Evolutionary conservation across 805 yeast genomes (phyloP).

Genomic region (Candida odintsovae): DNA sequence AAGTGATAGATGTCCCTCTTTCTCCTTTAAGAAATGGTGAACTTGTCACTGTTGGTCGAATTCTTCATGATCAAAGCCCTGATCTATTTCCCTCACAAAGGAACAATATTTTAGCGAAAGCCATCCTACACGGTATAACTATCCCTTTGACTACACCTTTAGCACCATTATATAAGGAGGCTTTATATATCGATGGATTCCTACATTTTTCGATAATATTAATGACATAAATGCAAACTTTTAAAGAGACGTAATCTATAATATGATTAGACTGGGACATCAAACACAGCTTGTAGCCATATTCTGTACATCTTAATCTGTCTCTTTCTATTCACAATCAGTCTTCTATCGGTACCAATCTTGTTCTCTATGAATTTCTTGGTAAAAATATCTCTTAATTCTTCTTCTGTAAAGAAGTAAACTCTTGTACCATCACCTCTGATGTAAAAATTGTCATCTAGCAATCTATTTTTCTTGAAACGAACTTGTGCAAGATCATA

Average conservation of each 20-base stretch:
- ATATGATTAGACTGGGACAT: constrained; percentile 27
- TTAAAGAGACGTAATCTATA: background rate
- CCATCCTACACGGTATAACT: constrained; percentile 51
- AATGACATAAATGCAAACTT: constrained; percentile 16
- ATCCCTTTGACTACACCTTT: constrained; percentile 41
- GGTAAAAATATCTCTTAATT: constrained; percentile 68
- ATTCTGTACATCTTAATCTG: constrained; percentile 93
- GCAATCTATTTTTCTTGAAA: constrained; percentile 78
- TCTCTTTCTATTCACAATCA: constrained; percentile 87
- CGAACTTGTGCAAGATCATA: constrained; percentile 94
- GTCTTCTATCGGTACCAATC: constrained; percentile 85
- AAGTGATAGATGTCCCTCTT: constrained; percentile 31
- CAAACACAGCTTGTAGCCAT: constrained; percentile 93
- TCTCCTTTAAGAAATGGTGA: constrained; percentile 8
- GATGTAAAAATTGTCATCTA: constrained; percentile 91
- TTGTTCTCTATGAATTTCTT: constrained; percentile 57
- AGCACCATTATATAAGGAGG: constrained; percentile 37
- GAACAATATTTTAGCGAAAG: constrained; percentile 29
- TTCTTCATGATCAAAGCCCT: constrained; percentile 36
- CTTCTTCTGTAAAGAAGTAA: constrained; percentile 94
- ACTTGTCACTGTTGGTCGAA: constrained; percentile 30
- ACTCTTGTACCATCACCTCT: constrained; percentile 98
- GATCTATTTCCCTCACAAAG: constrained; percentile 36
- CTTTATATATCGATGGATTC: constrained; percentile 59
- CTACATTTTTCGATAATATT: constrained; percentile 47